Percentiles rank a stretch among this genome's conserved stretches.
These are phyloP conservation scores for Letharia columbiana DNA, from an alignment of 495 filamentous ascomycete species.

Conservation along the genomic window DNA sequence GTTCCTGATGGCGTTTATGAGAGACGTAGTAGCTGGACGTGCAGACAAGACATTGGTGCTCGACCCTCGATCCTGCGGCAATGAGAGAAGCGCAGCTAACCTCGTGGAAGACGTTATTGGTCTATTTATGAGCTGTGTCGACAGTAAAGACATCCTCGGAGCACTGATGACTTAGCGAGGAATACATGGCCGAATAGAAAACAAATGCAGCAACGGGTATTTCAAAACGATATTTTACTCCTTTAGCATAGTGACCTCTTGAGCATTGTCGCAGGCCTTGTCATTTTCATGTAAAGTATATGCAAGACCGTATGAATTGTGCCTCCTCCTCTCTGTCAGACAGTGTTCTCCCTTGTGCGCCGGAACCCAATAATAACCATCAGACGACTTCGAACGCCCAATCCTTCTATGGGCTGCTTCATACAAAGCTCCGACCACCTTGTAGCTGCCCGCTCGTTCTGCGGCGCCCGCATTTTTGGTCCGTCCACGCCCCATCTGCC, in stretches of 20 bases:
- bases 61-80: not conserved
- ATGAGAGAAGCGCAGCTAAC: not conserved
- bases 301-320: not conserved
- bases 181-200: not conserved
- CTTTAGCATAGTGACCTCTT: not conserved
- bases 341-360: not conserved
- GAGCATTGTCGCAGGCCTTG: not conserved
- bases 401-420: not conserved
- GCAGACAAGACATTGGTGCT: not conserved
- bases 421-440: not conserved
- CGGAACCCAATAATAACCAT: not conserved
- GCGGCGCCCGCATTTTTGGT: conserved; percentile 1
- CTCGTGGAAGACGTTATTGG: not conserved
- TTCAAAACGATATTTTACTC: not conserved
- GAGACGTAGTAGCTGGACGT: not conserved
- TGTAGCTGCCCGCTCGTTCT: not conserved
- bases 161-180: not conserved
- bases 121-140: not conserved
- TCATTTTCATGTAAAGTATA: not conserved
- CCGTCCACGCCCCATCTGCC: not conserved
- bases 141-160: not conserved
- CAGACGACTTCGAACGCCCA: not conserved
- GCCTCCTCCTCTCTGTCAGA: not conserved
- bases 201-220: not conserved
- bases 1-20: not conserved